Base-by-base conservation (phyloP, 1,284 basidiomycete genomes). In the Moesziomyces globuligerus region DNA sequence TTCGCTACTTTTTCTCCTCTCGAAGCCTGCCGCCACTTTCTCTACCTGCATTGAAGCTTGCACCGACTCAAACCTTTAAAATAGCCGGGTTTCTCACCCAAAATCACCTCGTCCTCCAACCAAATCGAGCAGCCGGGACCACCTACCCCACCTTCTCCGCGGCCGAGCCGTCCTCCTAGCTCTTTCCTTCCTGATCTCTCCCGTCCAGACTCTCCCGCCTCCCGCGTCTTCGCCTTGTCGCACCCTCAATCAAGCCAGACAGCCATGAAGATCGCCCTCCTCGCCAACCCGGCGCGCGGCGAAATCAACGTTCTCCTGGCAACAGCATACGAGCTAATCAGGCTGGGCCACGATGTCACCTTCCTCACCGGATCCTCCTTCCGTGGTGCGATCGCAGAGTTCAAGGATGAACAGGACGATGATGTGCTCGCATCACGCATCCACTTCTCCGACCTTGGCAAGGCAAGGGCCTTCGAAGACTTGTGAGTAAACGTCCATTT, bases 271-370 rank as follows among this genome's bases (percentile, higher is more conserved):
- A 43, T 71, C 43, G 62, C 57, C 18, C 52, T 71, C 28, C 62
- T 71, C 17, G 52, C 68, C 29, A 67, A 54, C 38, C 68, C 68
- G 26, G 66, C 68, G 10, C 43, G 61, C 13, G 68, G 68, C n/a
- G 68, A 71, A 45, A 57, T 66, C 51, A 71, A 71, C 42, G 64
- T 67, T n/a, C 62, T 68, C 7, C 48, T 71, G 8, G 68, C 68
- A 21, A 67, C 68, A 2, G 48, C 56, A 11, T 50, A 61, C 38
- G 68, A 65, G 43, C 58, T 71, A 8, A 51, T 68, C 28, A 45
- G 51, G 6, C 48, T 56, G 1, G 58, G 54, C 25, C 66, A 69
- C 48, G 48, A 56, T 25, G 49, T 57, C 29, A 50, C 42, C 34
- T 58, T 69, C 46, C 45, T 69, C 24, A 61, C 66, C 21, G 66